Percentiles rank a stretch among this genome's conserved stretches.
phyloP scores from a whole-genome alignment of 495 filamentous ascomycete genomes.

The Penicillium desertorum region DNA sequence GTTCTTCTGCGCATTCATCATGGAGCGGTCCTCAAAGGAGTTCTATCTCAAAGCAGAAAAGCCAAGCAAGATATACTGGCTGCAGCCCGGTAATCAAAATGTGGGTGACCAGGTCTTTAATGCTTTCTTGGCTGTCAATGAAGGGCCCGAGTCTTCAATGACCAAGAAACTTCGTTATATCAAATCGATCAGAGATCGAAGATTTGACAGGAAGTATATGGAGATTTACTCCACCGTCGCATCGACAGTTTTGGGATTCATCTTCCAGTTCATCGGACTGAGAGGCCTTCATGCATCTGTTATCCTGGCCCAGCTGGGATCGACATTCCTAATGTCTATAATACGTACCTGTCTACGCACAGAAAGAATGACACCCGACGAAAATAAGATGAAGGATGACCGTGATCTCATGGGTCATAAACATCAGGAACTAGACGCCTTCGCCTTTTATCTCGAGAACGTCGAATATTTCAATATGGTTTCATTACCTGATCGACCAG shows the following conservation, averaged over 20 bases:
- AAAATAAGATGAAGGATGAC: conserved; percentile 32
- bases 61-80: conserved; percentile 43
- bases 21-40: conserved; percentile 39
- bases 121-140: conserved; percentile 36
- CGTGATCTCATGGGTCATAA: conserved; percentile 27
- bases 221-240: conserved; percentile 24
- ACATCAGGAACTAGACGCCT: conserved; percentile 48
- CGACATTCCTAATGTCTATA: conserved; percentile 48
- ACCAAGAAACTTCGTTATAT: conserved; percentile 30
- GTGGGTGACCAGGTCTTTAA: conserved; percentile 45
- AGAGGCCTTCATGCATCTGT: conserved; percentile 52
- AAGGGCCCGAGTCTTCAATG: conserved; percentile 20
- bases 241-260: conserved; percentile 46
- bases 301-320: conserved; percentile 45
- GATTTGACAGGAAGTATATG: conserved; percentile 5
- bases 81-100: conserved; percentile 43
- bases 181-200: conserved; percentile 33
- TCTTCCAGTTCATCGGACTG: conserved; percentile 52
- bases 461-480: conserved; percentile 29
- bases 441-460: conserved; percentile 39
- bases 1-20: conserved; percentile 43
- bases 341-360: conserved; percentile 49
- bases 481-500: neutral
- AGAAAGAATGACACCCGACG: conserved; percentile 34
- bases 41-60: conserved; percentile 28